A percentile compares a stretch with the other conserved stretches of the same genome.
phyloP scores from a whole-genome alignment of 192 early-diverging fungal genomes.

The Coemansia sp. region DNA sequence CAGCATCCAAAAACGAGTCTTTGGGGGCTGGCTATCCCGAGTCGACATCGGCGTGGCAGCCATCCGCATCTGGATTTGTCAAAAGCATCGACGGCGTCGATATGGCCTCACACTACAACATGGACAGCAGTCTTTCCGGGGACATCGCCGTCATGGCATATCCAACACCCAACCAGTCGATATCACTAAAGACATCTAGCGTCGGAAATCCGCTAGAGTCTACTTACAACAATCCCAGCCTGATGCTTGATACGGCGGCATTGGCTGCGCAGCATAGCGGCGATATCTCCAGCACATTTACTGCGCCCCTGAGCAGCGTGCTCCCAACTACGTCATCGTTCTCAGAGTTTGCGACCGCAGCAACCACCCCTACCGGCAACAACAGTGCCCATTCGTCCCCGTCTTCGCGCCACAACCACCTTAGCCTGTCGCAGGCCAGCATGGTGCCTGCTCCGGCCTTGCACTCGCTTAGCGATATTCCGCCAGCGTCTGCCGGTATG shows the following conservation, averaged over 20 bases:
- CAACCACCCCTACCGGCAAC: conserved; percentile 11
- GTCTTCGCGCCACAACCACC: conserved; percentile 9
- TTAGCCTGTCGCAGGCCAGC: conserved; percentile 12
- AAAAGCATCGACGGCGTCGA: conserved; percentile 3
- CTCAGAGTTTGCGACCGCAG: conserved; percentile 15
- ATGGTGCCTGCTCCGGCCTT: conserved; percentile 5
- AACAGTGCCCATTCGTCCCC: conserved; percentile 30
- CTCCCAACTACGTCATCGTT: conserved; percentile 15
- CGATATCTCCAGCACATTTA: not conserved
- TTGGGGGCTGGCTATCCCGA: not conserved
- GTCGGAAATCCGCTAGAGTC: conserved; percentile 18
- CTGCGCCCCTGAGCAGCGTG: not conserved
- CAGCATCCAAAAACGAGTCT: conserved; percentile 3
- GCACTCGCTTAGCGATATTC: conserved; percentile 7
- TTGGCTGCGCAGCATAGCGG: not conserved
- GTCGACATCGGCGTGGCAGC: not conserved
- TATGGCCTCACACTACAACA: not conserved
- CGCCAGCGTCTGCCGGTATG: conserved; percentile 11
- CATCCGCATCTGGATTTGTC: not conserved
- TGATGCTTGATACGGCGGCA: conserved; percentile 14
- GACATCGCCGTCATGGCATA: conserved; percentile 14
- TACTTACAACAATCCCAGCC: conserved; percentile 5
- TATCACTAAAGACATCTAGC: conserved; percentile 15
- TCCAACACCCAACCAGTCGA: conserved; percentile 20
- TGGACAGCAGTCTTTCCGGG: conserved; percentile 3